Conservation (phyloP, 1,284 basidiomycete genomes). For the Melampsora americana region DNA sequence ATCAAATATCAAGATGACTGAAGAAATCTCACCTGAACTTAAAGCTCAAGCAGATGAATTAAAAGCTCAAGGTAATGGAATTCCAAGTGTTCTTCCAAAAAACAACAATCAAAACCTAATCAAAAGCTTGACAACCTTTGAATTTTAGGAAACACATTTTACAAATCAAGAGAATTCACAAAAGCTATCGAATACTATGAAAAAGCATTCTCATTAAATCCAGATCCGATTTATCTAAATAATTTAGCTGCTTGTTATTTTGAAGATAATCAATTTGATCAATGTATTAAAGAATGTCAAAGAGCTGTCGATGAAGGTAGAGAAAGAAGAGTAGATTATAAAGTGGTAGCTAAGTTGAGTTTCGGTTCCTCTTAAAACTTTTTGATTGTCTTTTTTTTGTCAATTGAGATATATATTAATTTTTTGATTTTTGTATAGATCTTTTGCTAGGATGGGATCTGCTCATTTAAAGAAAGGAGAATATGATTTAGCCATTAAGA, state of each 20-base stretch:
- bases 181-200: slow-evolving; percentile 17
- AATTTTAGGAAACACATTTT: slow-evolving; percentile 23
- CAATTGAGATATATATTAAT: not conserved
- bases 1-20: too few species aligned
- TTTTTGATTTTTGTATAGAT: slow-evolving; percentile 56
- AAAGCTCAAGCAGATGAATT: slow-evolving; percentile 26
- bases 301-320: slow-evolving; percentile 94
- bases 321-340: slow-evolving; percentile 61
- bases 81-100: too few species aligned
- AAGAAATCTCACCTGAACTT: not conserved
- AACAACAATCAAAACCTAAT: too few species aligned
- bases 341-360: slow-evolving; percentile 60
- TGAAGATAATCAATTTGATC: slow-evolving; percentile 85
- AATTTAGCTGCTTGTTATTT: slow-evolving; percentile 74
- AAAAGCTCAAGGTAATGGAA: slow-evolving; percentile 9
- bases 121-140: too few species aligned
- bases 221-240: slow-evolving; percentile 47
- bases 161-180: slow-evolving; percentile 28
- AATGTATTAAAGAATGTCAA: slow-evolving; percentile 84
- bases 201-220: slow-evolving; percentile 29
- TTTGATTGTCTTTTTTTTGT: not conserved
- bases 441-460: slow-evolving; percentile 82
- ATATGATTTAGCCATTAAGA: slow-evolving; percentile 74
- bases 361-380: not conserved
- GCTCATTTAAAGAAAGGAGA: slow-evolving; percentile 82